phyloP scores from a whole-genome alignment of 208 protist species.

The Phytomonas francai region DNA sequence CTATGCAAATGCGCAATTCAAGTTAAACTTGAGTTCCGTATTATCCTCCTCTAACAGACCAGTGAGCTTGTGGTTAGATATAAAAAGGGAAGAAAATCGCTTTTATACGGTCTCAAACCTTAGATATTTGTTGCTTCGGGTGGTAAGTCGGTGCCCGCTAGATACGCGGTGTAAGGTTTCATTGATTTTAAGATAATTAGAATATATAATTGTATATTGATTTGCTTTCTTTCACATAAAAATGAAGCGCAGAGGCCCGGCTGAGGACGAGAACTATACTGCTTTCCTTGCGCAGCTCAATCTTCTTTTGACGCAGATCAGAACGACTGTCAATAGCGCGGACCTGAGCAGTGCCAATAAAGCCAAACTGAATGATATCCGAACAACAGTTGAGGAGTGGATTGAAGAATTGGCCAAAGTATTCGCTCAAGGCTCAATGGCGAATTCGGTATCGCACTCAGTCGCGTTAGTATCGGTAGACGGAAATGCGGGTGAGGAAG shows the following conservation, averaged over 20 bases:
- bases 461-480: neutral
- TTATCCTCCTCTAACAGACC: neutral
- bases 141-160: neutral
- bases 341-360: constrained; percentile 33
- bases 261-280: constrained; percentile 60
- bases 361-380: constrained; percentile 41
- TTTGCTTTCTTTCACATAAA: neutral
- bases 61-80: neutral
- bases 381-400: constrained; percentile 41
- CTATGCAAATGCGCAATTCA: neutral
- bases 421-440: constrained; percentile 25
- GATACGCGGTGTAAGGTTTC: neutral
- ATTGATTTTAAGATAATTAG: constrained; percentile 10
- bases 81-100: neutral
- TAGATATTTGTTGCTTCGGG: neutral
- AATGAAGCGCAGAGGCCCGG: constrained; percentile 6
- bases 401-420: constrained; percentile 34
- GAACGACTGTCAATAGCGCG: constrained; percentile 30
- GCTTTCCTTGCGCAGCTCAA: constrained; percentile 77
- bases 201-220: constrained; percentile 10
- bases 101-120: neutral
- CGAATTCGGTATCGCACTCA: constrained; percentile 5
- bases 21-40: neutral
- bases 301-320: constrained; percentile 50
- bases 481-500: neutral